Evolutionary conservation across 345 rosid species (phyloP).

Genomic region (Mallotus nudiflorus): DNA sequence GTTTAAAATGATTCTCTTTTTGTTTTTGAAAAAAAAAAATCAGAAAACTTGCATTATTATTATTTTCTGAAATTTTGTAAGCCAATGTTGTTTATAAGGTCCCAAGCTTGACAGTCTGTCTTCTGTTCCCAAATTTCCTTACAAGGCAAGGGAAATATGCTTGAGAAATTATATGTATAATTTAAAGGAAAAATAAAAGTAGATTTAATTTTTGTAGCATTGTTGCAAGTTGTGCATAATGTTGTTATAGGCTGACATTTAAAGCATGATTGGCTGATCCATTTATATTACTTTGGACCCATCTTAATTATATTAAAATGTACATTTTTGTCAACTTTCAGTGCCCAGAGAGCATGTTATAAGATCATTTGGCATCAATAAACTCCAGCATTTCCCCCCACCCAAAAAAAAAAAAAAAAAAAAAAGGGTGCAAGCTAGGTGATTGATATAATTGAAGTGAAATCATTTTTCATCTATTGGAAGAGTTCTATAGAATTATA

Average conservation of each 20-base stretch:
- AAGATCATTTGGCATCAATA: constrained; percentile 6
- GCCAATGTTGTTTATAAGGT: background rate
- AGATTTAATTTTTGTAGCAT: too few relatives aligned
- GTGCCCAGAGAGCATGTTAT: constrained; percentile 1
- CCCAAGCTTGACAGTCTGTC: background rate
- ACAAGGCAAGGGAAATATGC: constrained; percentile 8
- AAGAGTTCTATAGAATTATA: background rate
- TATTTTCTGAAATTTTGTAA: background rate
- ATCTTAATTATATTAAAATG: background rate
- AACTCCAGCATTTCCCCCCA: background rate
- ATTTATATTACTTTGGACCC: background rate
- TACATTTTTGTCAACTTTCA: background rate
- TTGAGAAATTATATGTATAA: background rate
- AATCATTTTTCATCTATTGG: background rate
- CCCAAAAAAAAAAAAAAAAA: background rate
- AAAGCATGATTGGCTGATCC: background rate
- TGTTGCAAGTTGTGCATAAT: background rate
- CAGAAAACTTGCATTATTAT: background rate
- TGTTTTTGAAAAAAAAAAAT: background rate
- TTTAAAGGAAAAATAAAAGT: too few relatives aligned
- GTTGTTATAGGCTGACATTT: background rate
- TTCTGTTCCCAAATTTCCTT: background rate
- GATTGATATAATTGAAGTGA: background rate
- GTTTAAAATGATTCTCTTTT: too few relatives aligned
- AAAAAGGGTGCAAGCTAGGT: background rate